These are phyloP conservation scores for Breviolum minutum DNA, from an alignment of 73 alveolate species.

Conservation along the genomic window DNA sequence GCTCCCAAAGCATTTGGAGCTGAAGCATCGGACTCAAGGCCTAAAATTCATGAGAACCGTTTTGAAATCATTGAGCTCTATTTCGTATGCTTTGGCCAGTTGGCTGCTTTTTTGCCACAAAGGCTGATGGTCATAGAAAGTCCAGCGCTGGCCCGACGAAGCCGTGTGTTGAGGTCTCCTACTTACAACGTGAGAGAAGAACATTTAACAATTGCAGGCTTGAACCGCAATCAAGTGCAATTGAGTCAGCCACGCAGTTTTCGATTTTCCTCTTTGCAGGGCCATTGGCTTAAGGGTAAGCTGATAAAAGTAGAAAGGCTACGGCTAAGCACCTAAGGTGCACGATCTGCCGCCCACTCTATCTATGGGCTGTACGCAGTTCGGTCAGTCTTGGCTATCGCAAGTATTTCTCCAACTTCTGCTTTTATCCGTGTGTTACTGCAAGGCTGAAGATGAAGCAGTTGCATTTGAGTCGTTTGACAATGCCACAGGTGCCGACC, in stretches of 20 bases:
- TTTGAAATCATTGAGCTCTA: no score
- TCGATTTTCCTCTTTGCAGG: neutral
- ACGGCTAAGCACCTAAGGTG: neutral
- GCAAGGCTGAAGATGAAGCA: neutral
- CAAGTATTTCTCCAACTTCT: neutral
- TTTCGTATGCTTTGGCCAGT: neutral
- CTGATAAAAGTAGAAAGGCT: neutral
- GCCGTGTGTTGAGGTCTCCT: slow-evolving; percentile 4
- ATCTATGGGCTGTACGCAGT: neutral
- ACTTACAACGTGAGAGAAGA: neutral
- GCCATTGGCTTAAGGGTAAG: no score
- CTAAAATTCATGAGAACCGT: no score
- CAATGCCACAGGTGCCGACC: neutral
- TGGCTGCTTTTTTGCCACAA: no score
- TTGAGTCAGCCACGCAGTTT: neutral
- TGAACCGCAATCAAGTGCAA: neutral
- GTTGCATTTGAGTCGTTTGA: neutral
- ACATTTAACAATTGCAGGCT: no score
- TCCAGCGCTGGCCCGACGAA: slow-evolving; percentile 27
- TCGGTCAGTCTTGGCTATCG: neutral
- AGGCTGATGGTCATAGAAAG: slow-evolving; percentile 28
- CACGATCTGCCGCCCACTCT: neutral
- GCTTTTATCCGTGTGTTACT: neutral
- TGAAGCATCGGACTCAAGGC: neutral
- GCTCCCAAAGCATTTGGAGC: neutral